These are phyloP conservation scores for Curvularia spicifera DNA, from an alignment of 2,329 filamentous ascomycete species.

Conservation along the genomic window DNA sequence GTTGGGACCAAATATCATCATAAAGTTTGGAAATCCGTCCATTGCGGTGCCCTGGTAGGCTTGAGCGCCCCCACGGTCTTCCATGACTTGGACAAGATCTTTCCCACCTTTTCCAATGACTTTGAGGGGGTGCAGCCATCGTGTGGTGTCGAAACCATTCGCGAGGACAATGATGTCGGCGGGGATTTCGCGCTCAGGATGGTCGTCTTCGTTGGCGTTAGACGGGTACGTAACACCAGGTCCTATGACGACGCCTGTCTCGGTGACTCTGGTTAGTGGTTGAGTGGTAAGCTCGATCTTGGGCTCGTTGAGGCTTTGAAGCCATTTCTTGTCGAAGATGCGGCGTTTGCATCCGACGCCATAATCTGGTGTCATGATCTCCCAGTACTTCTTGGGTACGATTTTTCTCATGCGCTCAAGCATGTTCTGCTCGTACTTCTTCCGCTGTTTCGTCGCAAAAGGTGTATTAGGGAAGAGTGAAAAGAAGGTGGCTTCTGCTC, in stretches of 20 bases:
- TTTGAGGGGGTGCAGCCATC: conserved; percentile 61
- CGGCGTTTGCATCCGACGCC: conserved; percentile 69
- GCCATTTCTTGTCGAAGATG: conserved; percentile 65
- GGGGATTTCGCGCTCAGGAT: conserved; percentile 53
- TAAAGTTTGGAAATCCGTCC: conserved; percentile 67
- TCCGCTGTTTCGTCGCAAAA: conserved; percentile 50
- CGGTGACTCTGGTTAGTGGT: conserved; percentile 56
- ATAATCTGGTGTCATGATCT: conserved; percentile 67
- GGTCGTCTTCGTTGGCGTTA: conserved; percentile 42
- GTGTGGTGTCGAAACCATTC: conserved; percentile 65
- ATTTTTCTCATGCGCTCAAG: conserved; percentile 56
- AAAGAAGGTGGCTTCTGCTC: conserved; percentile 54
- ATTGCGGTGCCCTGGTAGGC: conserved; percentile 66
- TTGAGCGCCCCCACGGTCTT: conserved; percentile 63
- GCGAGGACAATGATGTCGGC: conserved; percentile 68
- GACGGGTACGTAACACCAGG: conserved; percentile 57
- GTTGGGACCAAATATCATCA: conserved; percentile 69
- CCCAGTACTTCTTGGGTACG: conserved; percentile 66
- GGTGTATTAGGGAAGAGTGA: conserved; percentile 54
- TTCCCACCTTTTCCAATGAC: conserved; percentile 60
- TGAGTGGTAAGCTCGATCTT: conserved; percentile 63
- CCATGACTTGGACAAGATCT: conserved; percentile 63
- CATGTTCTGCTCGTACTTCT: conserved; percentile 52
- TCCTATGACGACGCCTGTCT: conserved; percentile 59
- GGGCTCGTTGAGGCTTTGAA: conserved; percentile 58